Base-by-base conservation (phyloP, 2,329 filamentous ascomycete genomes). In the Chaetothyriales sp. region DNA sequence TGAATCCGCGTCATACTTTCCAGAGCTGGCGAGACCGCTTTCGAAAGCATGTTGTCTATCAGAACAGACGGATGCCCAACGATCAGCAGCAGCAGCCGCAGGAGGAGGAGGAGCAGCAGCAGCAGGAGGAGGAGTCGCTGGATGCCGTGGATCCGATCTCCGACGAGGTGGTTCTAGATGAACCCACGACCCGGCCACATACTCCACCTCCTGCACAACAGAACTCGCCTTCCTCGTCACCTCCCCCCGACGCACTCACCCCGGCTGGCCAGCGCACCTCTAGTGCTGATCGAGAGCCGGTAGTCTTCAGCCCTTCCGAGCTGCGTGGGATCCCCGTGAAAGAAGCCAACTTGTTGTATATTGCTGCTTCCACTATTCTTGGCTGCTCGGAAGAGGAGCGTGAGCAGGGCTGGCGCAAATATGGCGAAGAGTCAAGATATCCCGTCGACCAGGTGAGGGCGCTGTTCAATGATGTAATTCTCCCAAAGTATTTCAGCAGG, bases 11-110 rank as follows among this genome's bases (percentile, higher is more conserved):
- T 46, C 72, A 74, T 58, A 66, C 71, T 2, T 73, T 58, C 57
- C 72, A 74, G 58, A 73, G 72, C 28, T 74, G 68, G 66, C 66
- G 72, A 32, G 65, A 70, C 58, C 66, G 71, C n/a, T 74, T 69
- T 55, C 32, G 71, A 12, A 73, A 68, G 53, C 59, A 54, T 19
- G 55, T 73, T 9, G 47, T 49, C 28, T 51, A 52, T 18, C 53
- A 57, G 44, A 54, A 53, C 48, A 51, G 50, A 49, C 48, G 26
- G 46, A 15, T 43, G 28, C 48, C n/a, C 44, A n/a, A 20, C n/a
- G 8, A 45, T 15, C 18, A 19, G 43, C 22, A 25, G 22, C 22
- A 44, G 25, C 28, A 49, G 18, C n/a, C 3, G 6, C 43, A 39
- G 18, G 2, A n/a, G 32, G 22, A 43, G 25, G 18, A 43, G 18